Base-by-base conservation (phyloP, 768 basidiomycete genomes). In the Boletus reticulatus region DNA sequence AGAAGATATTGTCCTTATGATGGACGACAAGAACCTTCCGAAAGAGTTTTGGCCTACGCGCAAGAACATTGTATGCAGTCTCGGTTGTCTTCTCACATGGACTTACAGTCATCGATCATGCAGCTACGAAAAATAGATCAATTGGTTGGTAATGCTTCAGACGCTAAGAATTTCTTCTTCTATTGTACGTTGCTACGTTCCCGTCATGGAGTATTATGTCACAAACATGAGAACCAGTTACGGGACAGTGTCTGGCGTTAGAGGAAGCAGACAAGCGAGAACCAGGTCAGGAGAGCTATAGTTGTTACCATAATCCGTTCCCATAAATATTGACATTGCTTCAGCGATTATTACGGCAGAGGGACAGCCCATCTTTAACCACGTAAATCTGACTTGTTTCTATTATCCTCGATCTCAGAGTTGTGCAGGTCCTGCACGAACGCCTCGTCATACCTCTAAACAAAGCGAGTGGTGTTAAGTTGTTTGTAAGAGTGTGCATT, bases 121-220 rank as follows among this genome's bases (percentile, higher is more conserved):
- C 53, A 82, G 79, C 50, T 79, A n/a, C 62, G 61, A 6, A 73
- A 75, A 31, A 79, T 82, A 42, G 57, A 71, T 10, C 68, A 73
- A 4, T 67, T 83, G 4, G 77, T 81, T 1, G 57, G 66, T 12
- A 77, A 71, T 43, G 74, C 79, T 7, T 55, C 67, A 22, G 66
- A 75, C 0, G 75, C 76, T 0, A 79, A 80, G 53, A 73, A 65
- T 1, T 79, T 80, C 60, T 76, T 82, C 50, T 82, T 83, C 59
- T 80, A 81, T 38, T 84, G 82, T 82, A 52, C 45, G 77, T 19
- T n/a, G 13, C 27, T 29, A 20, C 34, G 27, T 22, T 17, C 34
- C 20, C 39, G 14, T 8, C 32, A 8, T 29, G 16, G 4, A 27
- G 27, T 29, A 29, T 29, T n/a, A 19, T 16, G 24, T 39, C 9